Evolutionary conservation across 2,329 filamentous ascomycete species (phyloP), one percentile per base, ranked within the genome.

Genomic region (Thermochaetoides dissita): DNA sequence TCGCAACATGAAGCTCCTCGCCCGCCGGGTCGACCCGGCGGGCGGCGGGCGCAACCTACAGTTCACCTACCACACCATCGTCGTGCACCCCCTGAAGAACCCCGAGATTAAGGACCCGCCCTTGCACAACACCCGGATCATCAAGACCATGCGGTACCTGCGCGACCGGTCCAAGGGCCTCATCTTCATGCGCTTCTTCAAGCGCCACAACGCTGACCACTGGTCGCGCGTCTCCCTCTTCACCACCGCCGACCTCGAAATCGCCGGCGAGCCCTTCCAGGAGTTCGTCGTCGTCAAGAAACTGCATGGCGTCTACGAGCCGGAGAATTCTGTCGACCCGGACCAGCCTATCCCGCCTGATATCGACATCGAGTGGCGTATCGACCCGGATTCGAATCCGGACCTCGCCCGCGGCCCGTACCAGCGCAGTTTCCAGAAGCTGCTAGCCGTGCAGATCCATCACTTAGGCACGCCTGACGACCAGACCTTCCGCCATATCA

Each of bases 251-350:
- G 41, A 46, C 29, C 24, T 24, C 17, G 5, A 24, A 24, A 24
- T 24, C 17, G 17, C 17, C 17, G 17, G 17, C 17, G 17, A 24
- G 17, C 17, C 4, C 3, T 43, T 43, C 6, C 43, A 46, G 1
- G 46, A 48, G 41, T 39, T 46, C 30, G 43, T 48, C 8, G 37
- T 42, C 3, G 42, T 48, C 43, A 48, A 48, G 40, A 46, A 43
- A 28, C 24, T 45, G 7, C 6, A 8, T 11, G 8, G 10, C 1
- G 11, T 43, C 8, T n/a, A 7, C 1, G 9, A 34, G 2, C 6
- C 3, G 7, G 2, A 9, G 1, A 12, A 35, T 11, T 11, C 29
- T 3, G 35, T 28, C 8, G 29, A 38, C 10, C 10, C 30, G 8
- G 1, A 8, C 10, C 5, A 36, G 3, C 30, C 38, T 8, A 34